phyloP scores from a whole-genome alignment of 768 basidiomycete genomes.

The Podaxis carcinomalis region DNA sequence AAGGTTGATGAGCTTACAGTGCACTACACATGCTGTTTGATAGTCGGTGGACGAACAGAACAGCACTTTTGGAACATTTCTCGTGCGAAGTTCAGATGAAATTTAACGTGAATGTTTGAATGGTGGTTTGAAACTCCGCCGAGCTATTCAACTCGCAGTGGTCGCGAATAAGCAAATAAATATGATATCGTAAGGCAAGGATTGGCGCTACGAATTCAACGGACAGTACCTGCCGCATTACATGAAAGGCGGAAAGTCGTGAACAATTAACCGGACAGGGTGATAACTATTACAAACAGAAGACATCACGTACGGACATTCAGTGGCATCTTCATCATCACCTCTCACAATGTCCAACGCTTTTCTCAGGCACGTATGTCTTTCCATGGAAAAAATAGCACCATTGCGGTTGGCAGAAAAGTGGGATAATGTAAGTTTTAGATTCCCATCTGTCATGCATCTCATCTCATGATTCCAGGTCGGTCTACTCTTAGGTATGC shows the following conservation, averaged over 20 bases:
- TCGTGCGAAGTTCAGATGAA: too few relatives aligned
- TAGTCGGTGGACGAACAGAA: too few relatives aligned
- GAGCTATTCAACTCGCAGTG: neutral
- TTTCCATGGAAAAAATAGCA: constrained; percentile 80
- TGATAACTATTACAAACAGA: neutral
- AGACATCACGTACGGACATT: neutral
- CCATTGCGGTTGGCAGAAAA: constrained; percentile 81
- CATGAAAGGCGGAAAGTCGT: neutral
- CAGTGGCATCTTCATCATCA: neutral
- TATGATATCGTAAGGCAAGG: neutral
- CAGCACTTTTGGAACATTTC: too few relatives aligned
- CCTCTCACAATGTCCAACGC: constrained; percentile 26
- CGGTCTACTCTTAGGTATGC: constrained; percentile 66
- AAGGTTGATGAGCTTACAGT: neutral
- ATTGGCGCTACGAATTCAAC: too few relatives aligned
- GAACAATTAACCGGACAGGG: neutral
- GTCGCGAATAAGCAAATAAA: neutral
- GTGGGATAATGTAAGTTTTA: constrained; percentile 86
- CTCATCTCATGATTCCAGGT: constrained; percentile 40
- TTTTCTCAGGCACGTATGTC: constrained; percentile 49
- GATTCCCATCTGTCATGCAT: constrained; percentile 12
- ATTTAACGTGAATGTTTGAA: neutral
- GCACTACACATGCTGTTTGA: neutral
- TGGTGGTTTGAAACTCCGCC: neutral
- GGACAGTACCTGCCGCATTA: too few relatives aligned